Conservation (phyloP, 2,329 filamentous ascomycete species). For the Hortaea sp. region DNA sequence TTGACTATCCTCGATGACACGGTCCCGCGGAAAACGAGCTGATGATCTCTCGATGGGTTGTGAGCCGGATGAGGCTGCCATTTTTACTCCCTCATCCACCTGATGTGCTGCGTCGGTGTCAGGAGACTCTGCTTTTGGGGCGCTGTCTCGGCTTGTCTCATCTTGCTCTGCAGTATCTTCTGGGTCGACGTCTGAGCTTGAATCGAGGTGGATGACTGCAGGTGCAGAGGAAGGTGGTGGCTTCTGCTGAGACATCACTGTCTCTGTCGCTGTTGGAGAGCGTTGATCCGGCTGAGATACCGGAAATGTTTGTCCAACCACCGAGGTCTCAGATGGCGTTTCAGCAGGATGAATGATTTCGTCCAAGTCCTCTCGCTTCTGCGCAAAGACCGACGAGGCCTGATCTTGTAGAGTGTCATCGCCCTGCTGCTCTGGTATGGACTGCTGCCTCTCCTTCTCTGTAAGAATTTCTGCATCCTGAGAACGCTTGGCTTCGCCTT, state of each 20-base stretch:
- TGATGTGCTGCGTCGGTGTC: not conserved
- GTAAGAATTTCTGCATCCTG: too few relatives aligned
- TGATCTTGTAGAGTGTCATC: too few relatives aligned
- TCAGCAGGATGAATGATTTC: too few relatives aligned
- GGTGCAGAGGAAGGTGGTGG: not conserved
- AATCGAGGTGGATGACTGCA: conserved; percentile 16
- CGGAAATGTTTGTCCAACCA: too few relatives aligned
- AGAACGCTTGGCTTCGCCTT: too few relatives aligned
- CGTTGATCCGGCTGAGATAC: too few relatives aligned
- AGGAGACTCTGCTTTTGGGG: not conserved
- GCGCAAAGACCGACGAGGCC: too few relatives aligned
- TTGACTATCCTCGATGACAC: conserved; percentile 2
- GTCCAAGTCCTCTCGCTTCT: too few relatives aligned
- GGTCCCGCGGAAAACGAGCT: not conserved
- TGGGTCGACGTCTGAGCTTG: conserved; percentile 3
- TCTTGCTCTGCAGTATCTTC: not conserved
- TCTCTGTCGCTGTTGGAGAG: too few relatives aligned
- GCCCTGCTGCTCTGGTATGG: too few relatives aligned
- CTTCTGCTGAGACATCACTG: not conserved
- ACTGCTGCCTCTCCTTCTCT: too few relatives aligned
- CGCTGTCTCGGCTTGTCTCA: not conserved
- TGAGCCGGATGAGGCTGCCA: not conserved
- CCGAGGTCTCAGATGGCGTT: too few relatives aligned
- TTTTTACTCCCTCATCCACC: not conserved
- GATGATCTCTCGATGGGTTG: not conserved